These are phyloP conservation scores for Dendrobium catenatum DNA, from an alignment of 106 monocot species.

Conservation along the genomic window DNA sequence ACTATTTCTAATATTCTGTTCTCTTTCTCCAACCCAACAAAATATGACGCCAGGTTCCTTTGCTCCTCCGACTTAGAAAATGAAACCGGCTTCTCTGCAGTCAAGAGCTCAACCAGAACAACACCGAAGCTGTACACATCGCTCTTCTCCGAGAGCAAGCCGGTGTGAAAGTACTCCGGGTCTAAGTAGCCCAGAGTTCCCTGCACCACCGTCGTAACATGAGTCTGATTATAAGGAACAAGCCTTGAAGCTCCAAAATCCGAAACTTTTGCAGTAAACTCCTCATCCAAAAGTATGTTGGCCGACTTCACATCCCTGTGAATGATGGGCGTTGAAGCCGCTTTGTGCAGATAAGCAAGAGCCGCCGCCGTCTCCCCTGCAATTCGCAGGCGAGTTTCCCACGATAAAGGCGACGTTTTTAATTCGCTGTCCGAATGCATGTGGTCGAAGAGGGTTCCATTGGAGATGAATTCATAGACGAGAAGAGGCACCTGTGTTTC, in stretches of 20 bases:
- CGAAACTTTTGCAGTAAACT: constrained; percentile 21
- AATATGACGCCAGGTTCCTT: constrained; percentile 16
- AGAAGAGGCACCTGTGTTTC: constrained; percentile 43
- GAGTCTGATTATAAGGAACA: constrained; percentile 18
- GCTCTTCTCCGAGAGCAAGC: constrained; percentile 23
- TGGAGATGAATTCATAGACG: constrained; percentile 52
- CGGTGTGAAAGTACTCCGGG: constrained; percentile 29
- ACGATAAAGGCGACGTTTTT: constrained; percentile 7
- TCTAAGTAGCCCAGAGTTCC: constrained; percentile 46
- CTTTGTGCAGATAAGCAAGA: constrained; percentile 30
- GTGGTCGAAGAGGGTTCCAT: constrained; percentile 34
- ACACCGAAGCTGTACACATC: constrained; percentile 66
- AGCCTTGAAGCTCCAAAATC: constrained; percentile 42
- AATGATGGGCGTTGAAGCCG: neutral
- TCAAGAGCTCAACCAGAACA: constrained; percentile 43
- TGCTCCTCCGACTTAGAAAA: neutral
- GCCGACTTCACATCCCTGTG: neutral
- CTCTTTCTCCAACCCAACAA: constrained; percentile 2
- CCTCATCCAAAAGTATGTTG: neutral
- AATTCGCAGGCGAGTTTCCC: constrained; percentile 39
- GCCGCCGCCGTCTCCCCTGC: constrained; percentile 33
- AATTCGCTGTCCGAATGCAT: constrained; percentile 8
- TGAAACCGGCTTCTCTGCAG: constrained; percentile 32
- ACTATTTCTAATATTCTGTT: constrained; percentile 9
- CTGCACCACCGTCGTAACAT: constrained; percentile 34